phyloP scores from a whole-genome alignment of 768 basidiomycete species.

The Boletales sp. region DNA sequence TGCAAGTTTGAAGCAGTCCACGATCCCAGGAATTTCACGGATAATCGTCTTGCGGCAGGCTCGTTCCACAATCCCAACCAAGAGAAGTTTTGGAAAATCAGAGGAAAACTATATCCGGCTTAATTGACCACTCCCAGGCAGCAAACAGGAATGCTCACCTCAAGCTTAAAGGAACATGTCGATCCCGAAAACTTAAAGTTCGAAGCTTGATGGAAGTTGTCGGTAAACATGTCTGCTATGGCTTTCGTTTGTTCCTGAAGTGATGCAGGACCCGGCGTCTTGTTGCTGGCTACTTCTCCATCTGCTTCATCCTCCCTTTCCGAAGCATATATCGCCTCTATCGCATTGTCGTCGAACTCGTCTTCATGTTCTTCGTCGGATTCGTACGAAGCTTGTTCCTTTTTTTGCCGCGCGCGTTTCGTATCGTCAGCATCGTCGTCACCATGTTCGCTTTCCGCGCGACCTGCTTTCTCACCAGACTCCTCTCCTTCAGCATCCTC shows the following conservation, averaged over 20 bases:
- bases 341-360: slow-evolving; percentile 48
- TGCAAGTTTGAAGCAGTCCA: slow-evolving; percentile 69
- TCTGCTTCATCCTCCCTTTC: slow-evolving; percentile 40
- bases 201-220: slow-evolving; percentile 60
- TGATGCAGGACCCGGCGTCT: slow-evolving; percentile 19
- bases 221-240: slow-evolving; percentile 51
- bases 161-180: slow-evolving; percentile 74
- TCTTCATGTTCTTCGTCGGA: slow-evolving; percentile 47
- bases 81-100: slow-evolving; percentile 86
- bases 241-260: slow-evolving; percentile 41
- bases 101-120: slow-evolving; percentile 64
- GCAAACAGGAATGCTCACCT: slow-evolving; percentile 50
- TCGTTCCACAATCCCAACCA: slow-evolving; percentile 90
- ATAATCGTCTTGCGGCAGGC: slow-evolving; percentile 81
- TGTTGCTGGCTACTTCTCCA: slow-evolving; percentile 22
- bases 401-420: slow-evolving; percentile 67
- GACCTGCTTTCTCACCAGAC: slow-evolving; percentile 42
- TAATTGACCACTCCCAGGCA: background rate
- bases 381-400: slow-evolving; percentile 74
- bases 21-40: slow-evolving; percentile 86
- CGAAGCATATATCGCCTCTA: slow-evolving; percentile 62
- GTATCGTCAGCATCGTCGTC: slow-evolving; percentile 81
- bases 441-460: slow-evolving; percentile 71
- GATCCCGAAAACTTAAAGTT: slow-evolving; percentile 67
- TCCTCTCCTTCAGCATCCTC: slow-evolving; percentile 54